Base-by-base conservation (phyloP, 1,284 basidiomycete genomes). In the Lentinula novae-zelandiae region DNA sequence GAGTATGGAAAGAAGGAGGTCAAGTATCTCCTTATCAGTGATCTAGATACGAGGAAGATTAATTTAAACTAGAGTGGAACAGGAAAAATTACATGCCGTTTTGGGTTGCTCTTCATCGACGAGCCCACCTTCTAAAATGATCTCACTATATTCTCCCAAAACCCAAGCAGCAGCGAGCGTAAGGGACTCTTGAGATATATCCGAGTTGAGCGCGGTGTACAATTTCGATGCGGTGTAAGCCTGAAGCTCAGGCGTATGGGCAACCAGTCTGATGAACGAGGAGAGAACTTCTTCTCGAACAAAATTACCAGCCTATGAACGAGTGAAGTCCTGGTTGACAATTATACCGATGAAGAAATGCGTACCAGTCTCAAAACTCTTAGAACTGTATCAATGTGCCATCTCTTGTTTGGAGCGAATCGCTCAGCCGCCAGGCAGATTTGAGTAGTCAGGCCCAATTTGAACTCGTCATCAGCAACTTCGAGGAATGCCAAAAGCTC, bases 401-500 rank as follows among this genome's bases (percentile, higher is more conserved):
- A 99, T 66, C 97, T 82, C 76, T 95, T 96, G 75, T 98, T 98
- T 0, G 97, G 97, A 1, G 97, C 96, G 71, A 93, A 99, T 53
- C 95, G 83, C 74, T 99, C 97, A 0, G 97, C 97, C 1, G 96
- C 96, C 22, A 98, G 79, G 66, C 91, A 95, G 63, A 99, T 96
- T 74, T 99, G 96, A 0, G 96, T 98, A 0, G 97, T 99, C 86
- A 99, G 91, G 0, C 93, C 92, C 3, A 95, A 83, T 78, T 99
- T 99, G 82, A 99, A 99, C 74, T 99, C 97, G 68, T 97, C 96
- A 72, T 99, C 97, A 20, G 97, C 95, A 17, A 98, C 94, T 70
- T 99, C 96, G 17, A 99, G 82, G 84, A 99, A 99, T 0, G 95
- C 92, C 42, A 99, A 82, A 22, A 99, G 81, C 71, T 99, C 97